Percentiles rank a stretch among this genome's conserved stretches.
Conservation (phyloP, 2,329 filamentous ascomycete genomes). For the Xylariales sp. region DNA sequence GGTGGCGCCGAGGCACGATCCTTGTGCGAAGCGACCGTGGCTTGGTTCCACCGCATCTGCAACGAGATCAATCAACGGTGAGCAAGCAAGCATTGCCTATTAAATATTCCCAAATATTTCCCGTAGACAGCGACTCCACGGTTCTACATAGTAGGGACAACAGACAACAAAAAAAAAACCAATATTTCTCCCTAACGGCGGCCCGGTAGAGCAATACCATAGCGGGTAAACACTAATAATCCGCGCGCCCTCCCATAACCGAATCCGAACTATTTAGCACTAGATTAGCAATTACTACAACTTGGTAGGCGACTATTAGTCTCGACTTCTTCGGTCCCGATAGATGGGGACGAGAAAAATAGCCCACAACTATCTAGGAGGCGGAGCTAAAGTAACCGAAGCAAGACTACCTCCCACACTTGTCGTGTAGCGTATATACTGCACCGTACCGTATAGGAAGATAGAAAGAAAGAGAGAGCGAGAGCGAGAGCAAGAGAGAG, state of each 20-base stretch:
- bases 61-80: slow-evolving; percentile 30
- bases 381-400: slow-evolving; percentile 19
- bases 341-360: background rate
- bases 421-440: slow-evolving; percentile 2
- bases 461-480: background rate
- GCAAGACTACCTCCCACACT: slow-evolving; percentile 14
- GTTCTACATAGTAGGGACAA: background rate
- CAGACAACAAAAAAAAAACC: slow-evolving; percentile 3
- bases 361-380: background rate
- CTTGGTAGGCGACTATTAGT: slow-evolving; percentile 2
- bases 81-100: slow-evolving; percentile 16
- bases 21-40: slow-evolving; percentile 33
- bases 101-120: background rate
- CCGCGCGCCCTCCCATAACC: slow-evolving; percentile 1
- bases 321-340: slow-evolving; percentile 18
- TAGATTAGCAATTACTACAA: slow-evolving; percentile 1
- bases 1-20: slow-evolving; percentile 25
- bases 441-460: too few relatives aligned
- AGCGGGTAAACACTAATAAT: background rate
- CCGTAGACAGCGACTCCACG: slow-evolving; percentile 8
- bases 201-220: slow-evolving; percentile 2
- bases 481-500: too few relatives aligned
- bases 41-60: slow-evolving; percentile 37
- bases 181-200: slow-evolving; percentile 15
- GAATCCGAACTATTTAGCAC: slow-evolving; percentile 20